A percentile compares a stretch with the other conserved stretches of the same genome.
Conservation (phyloP, 2,329 filamentous ascomycete species). For the Tolypocladium pustulatum region DNA sequence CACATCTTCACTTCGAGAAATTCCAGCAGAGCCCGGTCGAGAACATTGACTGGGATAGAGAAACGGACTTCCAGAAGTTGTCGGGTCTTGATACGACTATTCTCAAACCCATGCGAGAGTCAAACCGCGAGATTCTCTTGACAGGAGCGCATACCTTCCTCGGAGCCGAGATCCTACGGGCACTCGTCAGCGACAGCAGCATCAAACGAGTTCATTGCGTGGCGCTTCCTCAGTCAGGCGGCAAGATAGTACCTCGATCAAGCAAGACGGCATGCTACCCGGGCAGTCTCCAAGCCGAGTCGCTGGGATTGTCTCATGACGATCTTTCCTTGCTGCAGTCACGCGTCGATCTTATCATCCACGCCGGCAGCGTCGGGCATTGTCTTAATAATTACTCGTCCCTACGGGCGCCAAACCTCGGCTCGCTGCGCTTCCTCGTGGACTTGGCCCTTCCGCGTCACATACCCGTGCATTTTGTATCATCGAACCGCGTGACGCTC, state of each 20-base stretch:
- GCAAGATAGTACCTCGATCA: background rate
- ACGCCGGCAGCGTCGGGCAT: conserved; percentile 25
- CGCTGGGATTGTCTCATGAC: conserved; percentile 1
- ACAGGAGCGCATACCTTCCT: conserved; percentile 24
- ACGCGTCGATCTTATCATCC: conserved; percentile 35
- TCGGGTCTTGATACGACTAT: background rate
- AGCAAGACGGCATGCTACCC: conserved; percentile 1
- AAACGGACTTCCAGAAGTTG: conserved; percentile 13
- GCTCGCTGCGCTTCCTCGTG: conserved; percentile 14
- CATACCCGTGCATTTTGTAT: conserved; percentile 24
- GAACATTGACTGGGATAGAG: conserved; percentile 3
- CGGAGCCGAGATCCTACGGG: conserved; percentile 24
- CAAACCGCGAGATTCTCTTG: background rate
- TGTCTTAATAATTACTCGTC: conserved; percentile 19
- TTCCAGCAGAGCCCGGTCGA: background rate
- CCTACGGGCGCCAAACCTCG: conserved; percentile 15
- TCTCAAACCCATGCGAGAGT: background rate
- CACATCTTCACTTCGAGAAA: conserved; percentile 11
- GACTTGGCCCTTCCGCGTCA: conserved; percentile 9
- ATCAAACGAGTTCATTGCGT: conserved; percentile 32
- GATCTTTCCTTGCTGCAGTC: conserved; percentile 1
- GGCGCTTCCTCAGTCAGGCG: conserved; percentile 18
- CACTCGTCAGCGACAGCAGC: conserved; percentile 18
- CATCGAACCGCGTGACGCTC: conserved; percentile 13
- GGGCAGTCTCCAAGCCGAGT: conserved; percentile 1